A percentile compares a stretch with the other conserved stretches of the same genome.
phyloP scores from a whole-genome alignment of 2,329 filamentous ascomycete genomes.

The Ophiostoma perfectum region DNA sequence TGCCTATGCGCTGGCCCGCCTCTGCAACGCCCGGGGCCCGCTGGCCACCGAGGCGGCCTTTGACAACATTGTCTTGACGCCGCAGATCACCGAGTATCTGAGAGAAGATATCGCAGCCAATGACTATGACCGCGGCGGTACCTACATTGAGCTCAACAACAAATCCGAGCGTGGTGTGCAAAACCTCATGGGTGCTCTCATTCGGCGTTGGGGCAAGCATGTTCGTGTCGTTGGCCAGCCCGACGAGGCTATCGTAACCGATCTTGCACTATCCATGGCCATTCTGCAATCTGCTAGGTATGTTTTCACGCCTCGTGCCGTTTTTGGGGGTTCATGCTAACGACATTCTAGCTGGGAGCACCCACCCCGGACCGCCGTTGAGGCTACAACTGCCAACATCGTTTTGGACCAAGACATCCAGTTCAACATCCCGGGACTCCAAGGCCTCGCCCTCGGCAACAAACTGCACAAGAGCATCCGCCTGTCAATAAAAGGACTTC shows the following conservation, averaged over 20 bases:
- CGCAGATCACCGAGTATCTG: background rate
- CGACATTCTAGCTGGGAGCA: slow-evolving; percentile 14
- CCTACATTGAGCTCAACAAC: slow-evolving; percentile 1
- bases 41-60: slow-evolving; percentile 11
- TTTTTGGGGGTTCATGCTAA: background rate
- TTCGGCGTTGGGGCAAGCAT: slow-evolving; percentile 3
- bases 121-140: background rate
- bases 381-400: background rate
- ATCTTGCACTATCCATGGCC: slow-evolving; percentile 1
- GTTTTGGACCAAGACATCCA: background rate
- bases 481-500: slow-evolving; percentile 9
- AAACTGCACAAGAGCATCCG: slow-evolving; percentile 10
- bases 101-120: background rate
- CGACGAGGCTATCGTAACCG: slow-evolving; percentile 9
- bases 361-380: background rate
- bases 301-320: background rate
- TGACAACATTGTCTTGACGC: slow-evolving; percentile 13
- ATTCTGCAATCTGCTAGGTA: slow-evolving; percentile 1
- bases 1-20: slow-evolving; percentile 2
- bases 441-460: slow-evolving; percentile 21
- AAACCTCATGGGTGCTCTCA: slow-evolving; percentile 13
- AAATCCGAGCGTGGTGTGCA: slow-evolving; percentile 10
- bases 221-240: slow-evolving; percentile 31
- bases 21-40: background rate
- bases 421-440: slow-evolving; percentile 18